A percentile compares a stretch with the other conserved stretches of the same genome.
phyloP scores from a whole-genome alignment of 148 eudicot species.

The Mesembryanthemum crystallinum region DNA sequence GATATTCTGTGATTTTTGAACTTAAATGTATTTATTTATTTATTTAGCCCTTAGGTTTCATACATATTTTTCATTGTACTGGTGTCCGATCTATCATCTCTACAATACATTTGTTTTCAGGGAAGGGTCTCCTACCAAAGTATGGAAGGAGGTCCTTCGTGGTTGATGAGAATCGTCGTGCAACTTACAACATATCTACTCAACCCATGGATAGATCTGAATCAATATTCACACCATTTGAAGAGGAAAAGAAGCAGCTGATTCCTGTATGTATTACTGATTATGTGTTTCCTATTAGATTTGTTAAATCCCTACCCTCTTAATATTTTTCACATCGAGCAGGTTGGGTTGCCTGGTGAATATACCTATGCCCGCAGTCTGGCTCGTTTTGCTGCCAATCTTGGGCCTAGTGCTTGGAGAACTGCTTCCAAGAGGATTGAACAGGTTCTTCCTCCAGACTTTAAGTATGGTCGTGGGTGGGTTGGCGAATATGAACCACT shows the following conservation, averaged over 20 bases:
- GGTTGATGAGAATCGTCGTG: conserved; percentile 68
- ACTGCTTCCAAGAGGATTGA: conserved; percentile 74
- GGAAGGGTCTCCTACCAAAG: conserved; percentile 45
- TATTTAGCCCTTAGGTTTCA: too few species aligned
- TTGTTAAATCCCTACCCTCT: conserved; percentile 2
- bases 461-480: conserved; percentile 92
- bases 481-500: conserved; percentile 87
- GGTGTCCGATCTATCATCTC: neutral
- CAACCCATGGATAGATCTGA: conserved; percentile 38
- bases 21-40: too few species aligned
- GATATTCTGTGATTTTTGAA: neutral
- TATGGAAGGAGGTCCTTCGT: conserved; percentile 51
- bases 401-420: conserved; percentile 86
- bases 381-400: conserved; percentile 84
- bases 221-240: conserved; percentile 59
- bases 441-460: conserved; percentile 62
- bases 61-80: neutral
- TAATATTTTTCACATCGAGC: conserved; percentile 21
- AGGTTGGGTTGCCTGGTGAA: conserved; percentile 83
- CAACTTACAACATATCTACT: conserved; percentile 51
- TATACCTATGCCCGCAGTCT: conserved; percentile 83
- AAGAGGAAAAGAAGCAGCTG: conserved; percentile 74
- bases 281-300: conserved; percentile 3
- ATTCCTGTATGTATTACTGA: conserved; percentile 56
- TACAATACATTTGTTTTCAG: conserved; percentile 30